These are phyloP conservation scores for Malassezia yamatoensis DNA, from an alignment of 1,284 basidiomycete species.

Conservation along the genomic window DNA sequence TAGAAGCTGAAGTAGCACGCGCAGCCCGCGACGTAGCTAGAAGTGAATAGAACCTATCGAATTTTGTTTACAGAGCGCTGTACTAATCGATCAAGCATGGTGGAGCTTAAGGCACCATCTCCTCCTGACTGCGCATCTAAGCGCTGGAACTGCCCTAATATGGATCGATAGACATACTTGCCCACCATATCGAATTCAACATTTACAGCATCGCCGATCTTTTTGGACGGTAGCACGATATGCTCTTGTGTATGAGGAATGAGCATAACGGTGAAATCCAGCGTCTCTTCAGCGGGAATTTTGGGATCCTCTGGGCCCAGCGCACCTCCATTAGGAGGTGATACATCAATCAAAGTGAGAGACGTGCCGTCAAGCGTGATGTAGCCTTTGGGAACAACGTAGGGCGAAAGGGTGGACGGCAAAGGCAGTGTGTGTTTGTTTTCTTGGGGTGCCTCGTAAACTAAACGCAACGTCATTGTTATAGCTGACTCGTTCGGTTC, in stretches of 20 bases:
- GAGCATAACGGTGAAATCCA: constrained; percentile 47
- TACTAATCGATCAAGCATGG: constrained; percentile 33
- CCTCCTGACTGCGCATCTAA: not conserved
- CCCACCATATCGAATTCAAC: constrained; percentile 48
- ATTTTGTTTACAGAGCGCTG: constrained; percentile 4
- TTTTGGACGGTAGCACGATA: constrained; percentile 40
- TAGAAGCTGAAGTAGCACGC: constrained; percentile 28
- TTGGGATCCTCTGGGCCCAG: constrained; percentile 1
- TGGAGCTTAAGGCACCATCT: constrained; percentile 4
- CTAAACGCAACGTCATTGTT: constrained; percentile 62
- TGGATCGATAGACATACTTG: constrained; percentile 39
- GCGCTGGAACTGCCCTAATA: constrained; percentile 11
- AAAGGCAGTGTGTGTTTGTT: constrained; percentile 50
- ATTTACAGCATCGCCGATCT: constrained; percentile 40
- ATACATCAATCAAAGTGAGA: constrained; percentile 74
- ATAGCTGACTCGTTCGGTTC: constrained; percentile 75
- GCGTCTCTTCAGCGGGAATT: constrained; percentile 24
- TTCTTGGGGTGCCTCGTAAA: constrained; percentile 19
- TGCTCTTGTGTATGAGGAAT: constrained; percentile 47
- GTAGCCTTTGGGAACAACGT: constrained; percentile 92
- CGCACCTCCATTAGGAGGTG: constrained; percentile 31
- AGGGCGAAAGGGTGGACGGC: constrained; percentile 64
- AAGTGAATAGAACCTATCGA: not conserved
- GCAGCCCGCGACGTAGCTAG: constrained; percentile 28
- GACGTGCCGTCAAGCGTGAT: constrained; percentile 89